Evolutionary conservation across 1,284 basidiomycete species (phyloP), one percentile per base, ranked within the genome.

Genomic region (Boletellus deceptivus): DNA sequence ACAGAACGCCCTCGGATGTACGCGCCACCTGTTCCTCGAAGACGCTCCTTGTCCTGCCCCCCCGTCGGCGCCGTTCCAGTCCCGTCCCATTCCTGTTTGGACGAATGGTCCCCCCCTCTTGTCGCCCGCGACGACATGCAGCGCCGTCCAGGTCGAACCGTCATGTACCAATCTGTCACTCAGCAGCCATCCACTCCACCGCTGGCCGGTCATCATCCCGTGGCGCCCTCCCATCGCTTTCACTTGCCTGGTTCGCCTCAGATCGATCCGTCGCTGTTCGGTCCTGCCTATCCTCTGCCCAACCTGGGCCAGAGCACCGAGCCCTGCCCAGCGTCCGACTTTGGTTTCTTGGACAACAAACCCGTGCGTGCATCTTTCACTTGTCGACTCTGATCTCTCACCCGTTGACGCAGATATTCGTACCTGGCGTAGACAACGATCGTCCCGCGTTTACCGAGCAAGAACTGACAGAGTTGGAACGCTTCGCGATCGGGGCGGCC

Each of bases 41-140:
- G 71, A 33, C 71, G 71, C 20, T 63, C 72, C 4, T 71, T 67
- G 6, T 75, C 73, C 22, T 76, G 73, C 48, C 74, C 73, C 18
- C 72, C 72, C 1, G 59, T 61, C 4, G 72, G 69, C 2, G 61
- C 72, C 1, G 48, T 64, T 7, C 62, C 65, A 5, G 60, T 71
- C 14, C 51, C 56, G 2, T 53, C 58, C 4, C 53, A 58, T 36
- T 40, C 52, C 35, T 55, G 53, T 4, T 38, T 55, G 17, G 50
- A 60, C 2, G 44, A 54, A 17, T 63, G 57, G 56, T 34, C 49
- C 10, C 53, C 60, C 2, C 38, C 59, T 17, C 53, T 64, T 16
- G 62, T 57, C 40, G 61, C 65, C 3, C 65, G 65, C 46, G 75
- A 76, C 41, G 72, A 75, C 50, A 64, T 72, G n/a, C 60, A 61